phyloP scores from a whole-genome alignment of 176 grass and related monocot genomes.

The Avena atlantica region DNA sequence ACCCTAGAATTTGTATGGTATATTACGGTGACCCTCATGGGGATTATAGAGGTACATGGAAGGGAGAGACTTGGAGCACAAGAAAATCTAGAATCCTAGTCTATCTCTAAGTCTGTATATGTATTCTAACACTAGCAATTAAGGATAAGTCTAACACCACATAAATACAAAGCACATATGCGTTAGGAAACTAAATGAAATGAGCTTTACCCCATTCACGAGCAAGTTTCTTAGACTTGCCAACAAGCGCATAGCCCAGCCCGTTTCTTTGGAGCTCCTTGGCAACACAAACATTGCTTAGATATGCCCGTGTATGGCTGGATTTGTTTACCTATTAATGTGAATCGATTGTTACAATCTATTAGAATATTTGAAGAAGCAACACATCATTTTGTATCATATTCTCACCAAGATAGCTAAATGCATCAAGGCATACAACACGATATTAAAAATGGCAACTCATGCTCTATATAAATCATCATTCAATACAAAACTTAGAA shows the following conservation, averaged over 20 bases:
- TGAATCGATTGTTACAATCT: conserved; percentile 24
- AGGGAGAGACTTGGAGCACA: too few relatives aligned
- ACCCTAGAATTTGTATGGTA: too few relatives aligned
- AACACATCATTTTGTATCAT: conserved; percentile 30
- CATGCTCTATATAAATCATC: neutral
- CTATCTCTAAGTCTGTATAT: too few relatives aligned
- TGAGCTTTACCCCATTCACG: conserved; percentile 69
- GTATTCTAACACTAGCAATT: neutral
- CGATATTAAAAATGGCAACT: conserved; percentile 11
- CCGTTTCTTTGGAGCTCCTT: conserved; percentile 91
- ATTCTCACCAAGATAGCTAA: neutral
- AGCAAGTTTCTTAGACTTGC: conserved; percentile 77
- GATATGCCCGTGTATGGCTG: conserved; percentile 66
- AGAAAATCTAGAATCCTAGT: too few relatives aligned
- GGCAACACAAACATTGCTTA: conserved; percentile 88
- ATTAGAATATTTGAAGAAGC: conserved; percentile 22
- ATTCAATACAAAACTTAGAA: neutral
- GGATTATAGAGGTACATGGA: too few relatives aligned
- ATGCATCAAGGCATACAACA: neutral
- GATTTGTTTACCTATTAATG: conserved; percentile 65
- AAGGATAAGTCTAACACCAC: neutral
- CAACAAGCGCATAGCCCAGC: conserved; percentile 79
- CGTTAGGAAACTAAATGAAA: conserved; percentile 14
- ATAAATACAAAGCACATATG: neutral
- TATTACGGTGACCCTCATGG: too few relatives aligned